Conservation (phyloP, 805 yeast genomes). For the Wickerhamiella vanderwaltii region DNA sequence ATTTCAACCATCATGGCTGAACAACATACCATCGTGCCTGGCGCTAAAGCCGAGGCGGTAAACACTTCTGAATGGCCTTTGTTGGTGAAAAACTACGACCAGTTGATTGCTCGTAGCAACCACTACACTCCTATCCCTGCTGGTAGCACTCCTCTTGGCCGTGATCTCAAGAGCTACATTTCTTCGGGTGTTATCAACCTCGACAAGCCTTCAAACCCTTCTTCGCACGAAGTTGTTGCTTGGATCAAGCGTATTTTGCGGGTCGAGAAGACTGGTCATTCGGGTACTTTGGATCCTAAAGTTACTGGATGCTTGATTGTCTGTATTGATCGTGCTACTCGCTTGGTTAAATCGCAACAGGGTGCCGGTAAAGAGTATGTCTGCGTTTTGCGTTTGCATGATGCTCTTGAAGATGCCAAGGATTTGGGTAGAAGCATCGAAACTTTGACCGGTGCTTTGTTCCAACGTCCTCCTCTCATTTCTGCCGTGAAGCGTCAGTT, state of each 20-base stretch:
- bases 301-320: slow-evolving; percentile 98
- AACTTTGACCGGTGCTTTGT: slow-evolving; percentile 93
- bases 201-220: slow-evolving; percentile 96
- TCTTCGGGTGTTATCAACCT: slow-evolving; percentile 93
- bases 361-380: slow-evolving; percentile 99
- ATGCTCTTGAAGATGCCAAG: slow-evolving; percentile 79
- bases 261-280: slow-evolving; percentile 96
- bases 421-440: slow-evolving; percentile 80
- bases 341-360: slow-evolving; percentile 96
- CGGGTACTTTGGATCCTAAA: slow-evolving; percentile 97
- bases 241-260: slow-evolving; percentile 96
- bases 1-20: slow-evolving; percentile 37
- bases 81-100: slow-evolving; percentile 84
- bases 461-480: slow-evolving; percentile 98
- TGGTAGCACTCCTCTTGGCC: slow-evolving; percentile 87
- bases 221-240: slow-evolving; percentile 98
- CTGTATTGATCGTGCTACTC: slow-evolving; percentile 95
- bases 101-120: slow-evolving; percentile 85
- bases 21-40: slow-evolving; percentile 73
- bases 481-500: slow-evolving; percentile 98
- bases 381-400: slow-evolving; percentile 92
- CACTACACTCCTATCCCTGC: slow-evolving; percentile 97
- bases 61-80: slow-evolving; percentile 95
- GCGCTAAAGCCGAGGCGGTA: slow-evolving; percentile 54
- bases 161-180: slow-evolving; percentile 82